Evolutionary conservation across 805 yeast genomes (phyloP), one percentile per base, ranked within the genome.

Genomic region (Starmera quercuum): DNA sequence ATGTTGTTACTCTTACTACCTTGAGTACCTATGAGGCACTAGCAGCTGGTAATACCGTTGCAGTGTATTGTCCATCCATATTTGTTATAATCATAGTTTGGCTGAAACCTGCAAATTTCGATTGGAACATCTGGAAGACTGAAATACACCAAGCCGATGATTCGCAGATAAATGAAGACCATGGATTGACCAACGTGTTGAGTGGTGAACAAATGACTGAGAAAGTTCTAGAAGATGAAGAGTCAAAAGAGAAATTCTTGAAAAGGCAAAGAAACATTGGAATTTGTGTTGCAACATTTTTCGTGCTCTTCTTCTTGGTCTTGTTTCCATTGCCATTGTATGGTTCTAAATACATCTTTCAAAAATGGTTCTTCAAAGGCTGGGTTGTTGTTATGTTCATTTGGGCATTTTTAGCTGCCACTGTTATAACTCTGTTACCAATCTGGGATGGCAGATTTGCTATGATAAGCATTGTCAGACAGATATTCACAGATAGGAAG

Each of bases 281-380:
- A 17, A 18, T 31, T 24, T 11, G 11, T 8, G 13, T 24, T 10
- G 16, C 85, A 54, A 56, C 71, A 4, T 57, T 68, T 21, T 65
- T 82, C 43, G 74, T 83, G 1, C 44, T 82, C 11, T 64, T 77
- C 33, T 60, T 84, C 33, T 57, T 84, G 20, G 66, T 85, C 15
- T 47, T 84, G 26, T 83, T 88, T 88, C 95, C 95, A 44, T 79
- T 83, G 83, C 94, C 95, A 40, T 79, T 84, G 90, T 84, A 81
- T 54, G 95, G 92, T 20, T 48, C 78, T 4, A 65, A 69, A 6
- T 84, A 83, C 50, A 61, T 83, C 18, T 84, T 84, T 58, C 72
- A 82, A 30, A 75, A 71, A 54, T 55, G 53, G 36, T 84, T 83
- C 60, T 84, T 84, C 56, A 81, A 86, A 7, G 95, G 94, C 31